Conservation (phyloP, 179 eudicot species). For the Actinidia chinensis region DNA sequence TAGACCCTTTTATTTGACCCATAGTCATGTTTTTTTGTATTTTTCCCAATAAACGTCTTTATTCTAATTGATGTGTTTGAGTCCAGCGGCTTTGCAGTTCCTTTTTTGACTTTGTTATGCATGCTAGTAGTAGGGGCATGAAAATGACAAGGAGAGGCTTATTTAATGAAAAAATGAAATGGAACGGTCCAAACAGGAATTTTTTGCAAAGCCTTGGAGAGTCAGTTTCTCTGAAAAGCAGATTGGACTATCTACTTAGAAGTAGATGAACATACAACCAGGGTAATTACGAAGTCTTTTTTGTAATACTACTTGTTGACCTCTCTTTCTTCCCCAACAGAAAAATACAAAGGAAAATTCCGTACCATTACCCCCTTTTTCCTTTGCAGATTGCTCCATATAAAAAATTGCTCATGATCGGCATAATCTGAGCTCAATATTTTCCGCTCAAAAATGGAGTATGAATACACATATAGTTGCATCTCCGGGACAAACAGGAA, state of each 20-base stretch:
- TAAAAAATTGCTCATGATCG: constrained; percentile 50
- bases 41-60: not conserved
- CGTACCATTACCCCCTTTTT: not conserved
- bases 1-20: not conserved
- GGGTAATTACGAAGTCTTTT: constrained; percentile 35
- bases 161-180: constrained; percentile 88
- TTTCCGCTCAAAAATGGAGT: constrained; percentile 73
- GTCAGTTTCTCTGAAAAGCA: constrained; percentile 55
- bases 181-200: constrained; percentile 77
- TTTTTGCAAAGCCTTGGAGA: constrained; percentile 60
- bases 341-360: not conserved
- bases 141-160: constrained; percentile 82
- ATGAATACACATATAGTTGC: constrained; percentile 69
- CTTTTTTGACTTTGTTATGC: constrained; percentile 17
- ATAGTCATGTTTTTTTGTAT: not conserved
- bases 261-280: constrained; percentile 55
- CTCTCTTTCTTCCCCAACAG: not conserved
- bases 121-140: constrained; percentile 68
- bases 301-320: not conserved
- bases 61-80: too few species aligned
- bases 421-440: constrained; percentile 68
- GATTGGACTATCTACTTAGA: constrained; percentile 56
- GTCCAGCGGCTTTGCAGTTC: not conserved
- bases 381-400: constrained; percentile 61
- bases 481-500: constrained; percentile 71